Base-by-base conservation (phyloP, 306 rosid genomes). In the Aeschynomene evenia region DNA sequence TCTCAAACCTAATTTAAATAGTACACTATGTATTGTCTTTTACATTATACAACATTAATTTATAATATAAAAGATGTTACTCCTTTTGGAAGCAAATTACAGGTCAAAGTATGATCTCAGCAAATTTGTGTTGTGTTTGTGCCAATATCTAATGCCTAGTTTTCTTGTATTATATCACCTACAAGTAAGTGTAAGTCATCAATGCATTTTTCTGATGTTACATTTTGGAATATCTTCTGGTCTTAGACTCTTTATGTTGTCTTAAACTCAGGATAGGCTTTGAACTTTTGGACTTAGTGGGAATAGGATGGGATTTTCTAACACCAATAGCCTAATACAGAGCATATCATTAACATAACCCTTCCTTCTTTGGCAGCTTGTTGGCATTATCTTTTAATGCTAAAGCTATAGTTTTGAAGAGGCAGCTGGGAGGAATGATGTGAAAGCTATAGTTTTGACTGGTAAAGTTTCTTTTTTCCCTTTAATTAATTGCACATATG, bases 391-490 rank as follows among this genome's bases (percentile, higher is more conserved):
- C n/a, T n/a, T n/a, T n/a, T n/a, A n/a, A n/a, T n/a, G n/a, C n/a
- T n/a, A n/a, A n/a, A n/a, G n/a, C n/a, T n/a, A 85, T 42, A 91
- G 77, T 76, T 88, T 91, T 53, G 84, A 69, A 1, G 97, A 91
- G 79, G 99, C 92, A 9, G 83, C 74, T 15, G 77, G 84, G 73
- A 83, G 99, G 60, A 83, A 82, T 79, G 99, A 95, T 71, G 97
- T 95, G 46, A 85, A 68, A 81, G 99, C 97, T 64, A 68, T 95
- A 48, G 96, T 95, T 72, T 80, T 95, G 80, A 88, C 96, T 33
- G 99, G 99, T 95, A 79, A 63, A 19, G 43, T 53, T 63, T 61
- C 6, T 52, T 1, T n/a, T 43, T 14, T 45, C 15, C 1, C 5
- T 5, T 15, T 12, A n/a, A n/a, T 28, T 26, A 42, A 63, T 70